Percentiles rank a stretch among this genome's conserved stretches.
Conservation (phyloP, 2,329 filamentous ascomycete genomes). For the Talaromyces marneffei region DNA sequence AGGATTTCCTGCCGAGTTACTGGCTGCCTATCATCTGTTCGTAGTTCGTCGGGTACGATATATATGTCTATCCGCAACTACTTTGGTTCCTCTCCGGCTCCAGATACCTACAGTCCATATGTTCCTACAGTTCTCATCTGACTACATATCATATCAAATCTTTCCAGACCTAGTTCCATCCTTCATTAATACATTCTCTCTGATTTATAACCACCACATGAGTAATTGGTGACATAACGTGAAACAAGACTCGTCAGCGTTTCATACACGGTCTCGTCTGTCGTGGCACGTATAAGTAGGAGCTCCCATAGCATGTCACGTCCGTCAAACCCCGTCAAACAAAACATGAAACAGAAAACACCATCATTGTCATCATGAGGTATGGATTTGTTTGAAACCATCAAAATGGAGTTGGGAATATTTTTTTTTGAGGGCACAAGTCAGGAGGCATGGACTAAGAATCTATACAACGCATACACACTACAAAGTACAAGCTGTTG, state of each 20-base stretch:
- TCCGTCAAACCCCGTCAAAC: not conserved
- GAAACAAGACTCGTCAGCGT: not conserved
- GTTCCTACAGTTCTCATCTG: not conserved
- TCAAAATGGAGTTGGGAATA: not conserved
- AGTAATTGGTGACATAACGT: not conserved
- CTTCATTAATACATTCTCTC: not conserved
- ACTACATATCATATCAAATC: not conserved
- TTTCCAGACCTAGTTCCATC: not conserved
- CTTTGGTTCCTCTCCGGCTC: not conserved
- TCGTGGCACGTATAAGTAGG: not conserved
- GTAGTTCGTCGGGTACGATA: not conserved
- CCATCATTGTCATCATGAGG: not conserved
- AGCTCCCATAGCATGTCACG: not conserved
- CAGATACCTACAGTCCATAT: not conserved
- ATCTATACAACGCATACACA: no score
- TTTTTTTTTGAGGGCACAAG: not conserved
- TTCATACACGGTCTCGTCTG: not conserved
- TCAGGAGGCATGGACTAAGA: not conserved
- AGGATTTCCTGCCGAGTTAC: not conserved
- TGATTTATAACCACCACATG: not conserved
- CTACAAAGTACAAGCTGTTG: not conserved
- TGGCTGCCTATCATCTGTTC: not conserved
- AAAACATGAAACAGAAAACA: not conserved
- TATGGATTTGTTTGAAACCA: not conserved
- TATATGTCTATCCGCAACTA: not conserved